Percentiles rank a stretch among this genome's conserved stretches.
Evolutionary conservation across 2,329 filamentous ascomycete species (phyloP).

Genomic region (Aspergillus tanneri): DNA sequence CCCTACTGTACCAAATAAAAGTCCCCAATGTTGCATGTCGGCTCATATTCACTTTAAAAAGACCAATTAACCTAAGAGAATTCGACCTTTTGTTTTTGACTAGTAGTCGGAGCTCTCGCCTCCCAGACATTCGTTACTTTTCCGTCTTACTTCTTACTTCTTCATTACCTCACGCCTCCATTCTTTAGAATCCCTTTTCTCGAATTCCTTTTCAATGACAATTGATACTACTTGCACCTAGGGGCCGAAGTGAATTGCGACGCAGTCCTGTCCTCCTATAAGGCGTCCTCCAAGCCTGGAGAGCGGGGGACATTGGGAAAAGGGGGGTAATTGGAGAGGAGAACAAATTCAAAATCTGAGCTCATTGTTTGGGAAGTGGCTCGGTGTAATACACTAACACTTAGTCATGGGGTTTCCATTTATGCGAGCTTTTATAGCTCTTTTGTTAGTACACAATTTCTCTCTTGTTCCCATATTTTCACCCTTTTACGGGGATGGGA

Average conservation of each 20-base stretch:
- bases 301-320: not conserved
- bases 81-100: slow-evolving; percentile 10
- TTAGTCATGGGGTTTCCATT: slow-evolving; percentile 38
- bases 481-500: not conserved
- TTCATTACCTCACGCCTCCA: slow-evolving; percentile 16
- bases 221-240: slow-evolving; percentile 1
- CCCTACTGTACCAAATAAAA: slow-evolving; percentile 23
- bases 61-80: slow-evolving; percentile 17
- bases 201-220: slow-evolving; percentile 12
- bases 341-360: not conserved
- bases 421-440: slow-evolving; percentile 41
- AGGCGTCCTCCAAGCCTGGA: no score
- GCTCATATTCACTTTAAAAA: slow-evolving; percentile 14
- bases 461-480: not conserved
- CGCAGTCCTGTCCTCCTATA: no score
- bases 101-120: slow-evolving; percentile 10
- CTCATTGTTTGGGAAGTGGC: not conserved
- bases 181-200: slow-evolving; percentile 16
- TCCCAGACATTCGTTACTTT: slow-evolving; percentile 28
- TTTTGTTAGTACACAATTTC: slow-evolving; percentile 38
- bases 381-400: not conserved
- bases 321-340: not conserved
- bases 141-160: slow-evolving; percentile 18
- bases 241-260: no score
- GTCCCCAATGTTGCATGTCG: slow-evolving; percentile 22